These are phyloP conservation scores for Litsea cubeba DNA, from an alignment of 164 flowering plant genomes.

Conservation along the genomic window DNA sequence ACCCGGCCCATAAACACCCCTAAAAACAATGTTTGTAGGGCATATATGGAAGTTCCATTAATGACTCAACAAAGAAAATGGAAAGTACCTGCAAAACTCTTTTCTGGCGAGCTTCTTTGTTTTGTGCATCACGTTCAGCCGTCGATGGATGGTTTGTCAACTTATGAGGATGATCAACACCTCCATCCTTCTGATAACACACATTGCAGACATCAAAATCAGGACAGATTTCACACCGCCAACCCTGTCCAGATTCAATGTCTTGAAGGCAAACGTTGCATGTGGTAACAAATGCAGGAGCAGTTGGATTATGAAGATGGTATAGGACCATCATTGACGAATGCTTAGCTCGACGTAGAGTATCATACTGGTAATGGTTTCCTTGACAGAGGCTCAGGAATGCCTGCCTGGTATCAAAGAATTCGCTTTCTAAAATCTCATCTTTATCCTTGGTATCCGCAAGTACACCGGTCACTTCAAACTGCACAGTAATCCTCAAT, in stretches of 20 bases:
- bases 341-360: slow-evolving; percentile 97
- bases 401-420: slow-evolving; percentile 97
- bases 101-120: slow-evolving; percentile 86
- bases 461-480: slow-evolving; percentile 74
- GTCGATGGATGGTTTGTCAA: slow-evolving; percentile 81
- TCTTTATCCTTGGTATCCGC: slow-evolving; percentile 88
- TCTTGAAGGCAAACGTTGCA: slow-evolving; percentile 78
- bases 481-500: slow-evolving; percentile 37
- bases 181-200: slow-evolving; percentile 80
- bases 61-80: not conserved
- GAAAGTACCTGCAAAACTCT: slow-evolving; percentile 76
- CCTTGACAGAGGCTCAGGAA: slow-evolving; percentile 98
- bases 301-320: slow-evolving; percentile 99
- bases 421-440: slow-evolving; percentile 97
- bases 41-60: no score
- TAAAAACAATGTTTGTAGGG: no score
- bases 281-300: slow-evolving; percentile 95
- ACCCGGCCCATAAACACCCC: no score
- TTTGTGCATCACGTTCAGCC: slow-evolving; percentile 90
- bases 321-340: slow-evolving; percentile 99
- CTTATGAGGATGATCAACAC: slow-evolving; percentile 87
- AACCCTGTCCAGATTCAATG: slow-evolving; percentile 96
- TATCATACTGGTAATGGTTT: slow-evolving; percentile 97
- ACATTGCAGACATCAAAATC: slow-evolving; percentile 90
- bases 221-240: slow-evolving; percentile 99